Conservation (phyloP, 2,329 filamentous ascomycete species). For the Endoconidiophora laricicola region DNA sequence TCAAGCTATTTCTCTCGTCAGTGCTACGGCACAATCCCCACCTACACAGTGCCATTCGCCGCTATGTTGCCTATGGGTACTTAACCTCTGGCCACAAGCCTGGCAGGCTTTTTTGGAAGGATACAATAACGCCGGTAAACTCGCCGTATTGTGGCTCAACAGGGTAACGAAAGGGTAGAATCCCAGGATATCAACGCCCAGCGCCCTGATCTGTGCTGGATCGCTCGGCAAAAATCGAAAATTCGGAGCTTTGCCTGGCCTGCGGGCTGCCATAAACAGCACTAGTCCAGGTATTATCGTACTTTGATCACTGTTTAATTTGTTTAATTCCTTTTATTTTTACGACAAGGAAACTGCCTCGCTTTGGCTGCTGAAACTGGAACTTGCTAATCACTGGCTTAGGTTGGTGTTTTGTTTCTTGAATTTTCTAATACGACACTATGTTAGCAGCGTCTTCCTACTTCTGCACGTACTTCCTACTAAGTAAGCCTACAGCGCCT, state of each 20-base stretch:
- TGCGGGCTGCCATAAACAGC: too few relatives aligned
- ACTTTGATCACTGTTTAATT: not conserved
- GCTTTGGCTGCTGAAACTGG: too few relatives aligned
- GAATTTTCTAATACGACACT: not conserved
- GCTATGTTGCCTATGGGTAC: not conserved
- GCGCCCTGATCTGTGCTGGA: too few relatives aligned
- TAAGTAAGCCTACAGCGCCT: not conserved
- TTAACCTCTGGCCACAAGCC: not conserved
- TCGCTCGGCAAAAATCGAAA: too few relatives aligned
- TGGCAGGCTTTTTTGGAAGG: slow-evolving; percentile 20
- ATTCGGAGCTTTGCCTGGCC: too few relatives aligned
- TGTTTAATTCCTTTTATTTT: not conserved
- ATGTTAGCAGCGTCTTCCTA: not conserved
- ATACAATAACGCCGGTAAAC: slow-evolving; percentile 42
- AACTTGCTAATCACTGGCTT: too few relatives aligned
- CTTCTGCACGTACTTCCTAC: not conserved
- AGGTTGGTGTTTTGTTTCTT: not conserved
- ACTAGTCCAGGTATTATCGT: not conserved
- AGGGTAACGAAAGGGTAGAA: too few relatives aligned
- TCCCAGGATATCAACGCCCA: too few relatives aligned
- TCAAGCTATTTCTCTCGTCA: too few relatives aligned
- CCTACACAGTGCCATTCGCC: too few relatives aligned
- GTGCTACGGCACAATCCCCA: too few relatives aligned
- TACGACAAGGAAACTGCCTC: too few relatives aligned
- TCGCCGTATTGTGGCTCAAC: slow-evolving; percentile 25